Evolutionary conservation across 2,329 filamentous ascomycete species (phyloP).

Genomic region (Fusarium veterinarium): DNA sequence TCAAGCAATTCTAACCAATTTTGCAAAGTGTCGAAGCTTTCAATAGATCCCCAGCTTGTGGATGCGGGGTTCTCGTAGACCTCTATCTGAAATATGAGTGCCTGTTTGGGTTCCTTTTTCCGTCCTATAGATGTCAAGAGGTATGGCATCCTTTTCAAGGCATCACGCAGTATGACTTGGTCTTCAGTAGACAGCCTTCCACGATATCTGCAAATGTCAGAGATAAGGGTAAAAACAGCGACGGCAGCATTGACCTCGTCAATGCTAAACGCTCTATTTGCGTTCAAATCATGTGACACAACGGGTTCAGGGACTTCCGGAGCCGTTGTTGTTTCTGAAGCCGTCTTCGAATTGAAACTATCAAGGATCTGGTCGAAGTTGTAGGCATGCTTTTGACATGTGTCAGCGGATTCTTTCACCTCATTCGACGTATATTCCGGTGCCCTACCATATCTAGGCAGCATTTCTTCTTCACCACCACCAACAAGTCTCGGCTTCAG

Average conservation of each 20-base stretch:
- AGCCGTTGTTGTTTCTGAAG: background rate
- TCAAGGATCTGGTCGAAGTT: background rate
- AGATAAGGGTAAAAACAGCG: conserved; percentile 3
- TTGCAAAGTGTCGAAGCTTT: conserved; percentile 18
- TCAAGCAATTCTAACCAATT: background rate
- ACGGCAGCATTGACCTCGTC: conserved; percentile 6
- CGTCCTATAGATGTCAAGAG: conserved; percentile 15
- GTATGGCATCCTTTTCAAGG: conserved; percentile 15
- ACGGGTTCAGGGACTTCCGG: background rate
- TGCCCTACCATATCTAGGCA: background rate
- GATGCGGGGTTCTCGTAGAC: conserved; percentile 14
- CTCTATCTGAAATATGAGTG: conserved; percentile 1
- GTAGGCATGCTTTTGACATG: background rate
- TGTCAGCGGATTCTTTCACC: background rate
- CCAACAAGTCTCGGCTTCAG: background rate
- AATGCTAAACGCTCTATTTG: background rate
- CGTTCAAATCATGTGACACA: background rate
- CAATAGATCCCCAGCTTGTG: conserved; percentile 19
- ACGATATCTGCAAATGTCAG: conserved; percentile 2
- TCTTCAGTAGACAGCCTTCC: background rate
- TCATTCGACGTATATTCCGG: background rate
- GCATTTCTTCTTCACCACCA: background rate
- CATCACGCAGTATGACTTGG: background rate
- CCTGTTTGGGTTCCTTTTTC: background rate
- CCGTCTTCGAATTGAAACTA: background rate